These are phyloP conservation scores for Ustilago vetiveriae DNA, from an alignment of 1,284 basidiomycete genomes.

Conservation along the genomic window DNA sequence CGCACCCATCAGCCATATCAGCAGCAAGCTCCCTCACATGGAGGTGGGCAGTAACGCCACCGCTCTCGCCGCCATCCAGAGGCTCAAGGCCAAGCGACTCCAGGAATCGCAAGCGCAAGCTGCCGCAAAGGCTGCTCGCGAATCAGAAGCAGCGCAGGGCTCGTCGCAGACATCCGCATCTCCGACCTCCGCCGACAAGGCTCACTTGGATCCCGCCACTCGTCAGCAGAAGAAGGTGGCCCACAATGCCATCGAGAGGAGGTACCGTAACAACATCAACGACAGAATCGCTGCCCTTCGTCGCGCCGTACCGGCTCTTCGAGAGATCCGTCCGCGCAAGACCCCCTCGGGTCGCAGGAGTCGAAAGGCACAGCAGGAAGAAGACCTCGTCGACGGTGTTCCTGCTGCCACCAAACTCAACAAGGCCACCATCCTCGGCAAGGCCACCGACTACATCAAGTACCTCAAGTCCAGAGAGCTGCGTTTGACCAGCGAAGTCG, in stretches of 20 bases:
- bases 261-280: constrained; percentile 66
- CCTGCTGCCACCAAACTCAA: constrained; percentile 66
- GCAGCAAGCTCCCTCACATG: constrained; percentile 54
- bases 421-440: constrained; percentile 65
- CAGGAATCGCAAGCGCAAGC: constrained; percentile 41
- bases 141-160: constrained; percentile 9
- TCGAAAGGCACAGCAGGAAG: constrained; percentile 54
- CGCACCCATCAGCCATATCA: constrained; percentile 19
- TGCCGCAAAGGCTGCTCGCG: constrained; percentile 31
- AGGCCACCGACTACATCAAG: constrained; percentile 66
- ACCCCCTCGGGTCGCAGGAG: constrained; percentile 47
- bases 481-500: constrained; percentile 56
- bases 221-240: constrained; percentile 60
- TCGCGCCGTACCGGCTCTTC: constrained; percentile 81
- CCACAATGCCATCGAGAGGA: constrained; percentile 65
- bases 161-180: neutral
- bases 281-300: constrained; percentile 69
- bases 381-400: constrained; percentile 64
- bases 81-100: constrained; percentile 47
- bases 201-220: constrained; percentile 29
- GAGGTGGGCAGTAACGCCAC: constrained; percentile 57
- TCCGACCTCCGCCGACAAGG: constrained; percentile 21
- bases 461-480: constrained; percentile 63
- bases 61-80: constrained; percentile 51
- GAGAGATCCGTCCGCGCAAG: constrained; percentile 58